Conservation (phyloP, 768 basidiomycete species). For the Mycena pura region DNA sequence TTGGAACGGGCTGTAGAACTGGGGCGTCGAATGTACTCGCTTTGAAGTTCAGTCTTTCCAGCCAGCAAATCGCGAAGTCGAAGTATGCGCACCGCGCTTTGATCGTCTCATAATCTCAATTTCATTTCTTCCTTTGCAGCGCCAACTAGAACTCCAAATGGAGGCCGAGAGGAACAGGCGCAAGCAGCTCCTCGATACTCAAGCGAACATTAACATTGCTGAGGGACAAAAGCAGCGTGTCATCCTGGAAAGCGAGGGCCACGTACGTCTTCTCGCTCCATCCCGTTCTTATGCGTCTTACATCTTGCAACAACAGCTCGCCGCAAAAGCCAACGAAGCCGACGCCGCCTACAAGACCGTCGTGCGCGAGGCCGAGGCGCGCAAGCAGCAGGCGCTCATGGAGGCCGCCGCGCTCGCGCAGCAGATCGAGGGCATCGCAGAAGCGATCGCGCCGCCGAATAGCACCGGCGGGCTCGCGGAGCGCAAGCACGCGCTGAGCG, state of each 20-base stretch:
- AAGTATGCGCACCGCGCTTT: constrained; percentile 39
- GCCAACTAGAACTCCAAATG: constrained; percentile 68
- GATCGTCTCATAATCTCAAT: background rate
- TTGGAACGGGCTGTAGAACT: constrained; percentile 40
- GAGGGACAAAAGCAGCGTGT: constrained; percentile 64
- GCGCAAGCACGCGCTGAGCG: constrained; percentile 45
- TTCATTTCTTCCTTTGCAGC: constrained; percentile 33
- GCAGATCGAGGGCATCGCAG: constrained; percentile 50
- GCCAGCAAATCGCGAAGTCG: constrained; percentile 65
- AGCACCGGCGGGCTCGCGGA: constrained; percentile 39
- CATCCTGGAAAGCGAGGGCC: constrained; percentile 62
- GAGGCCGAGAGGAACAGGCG: constrained; percentile 62
- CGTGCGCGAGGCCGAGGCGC: constrained; percentile 58
- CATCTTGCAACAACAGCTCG: constrained; percentile 37
- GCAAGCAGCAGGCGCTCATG: constrained; percentile 27
- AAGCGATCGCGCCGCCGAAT: constrained; percentile 42
- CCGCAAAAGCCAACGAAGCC: constrained; percentile 61
- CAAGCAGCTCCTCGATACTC: constrained; percentile 63
- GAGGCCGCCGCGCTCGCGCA: constrained; percentile 22
- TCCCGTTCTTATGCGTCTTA: background rate
- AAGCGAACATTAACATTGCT: constrained; percentile 63
- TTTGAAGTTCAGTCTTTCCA: constrained; percentile 69
- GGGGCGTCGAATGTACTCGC: constrained; percentile 64
- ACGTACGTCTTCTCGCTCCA: constrained; percentile 37
- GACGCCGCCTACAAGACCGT: constrained; percentile 58